phyloP scores from a whole-genome alignment of 805 yeast species.

The Cyberlindnera euphorbiiphila region DNA sequence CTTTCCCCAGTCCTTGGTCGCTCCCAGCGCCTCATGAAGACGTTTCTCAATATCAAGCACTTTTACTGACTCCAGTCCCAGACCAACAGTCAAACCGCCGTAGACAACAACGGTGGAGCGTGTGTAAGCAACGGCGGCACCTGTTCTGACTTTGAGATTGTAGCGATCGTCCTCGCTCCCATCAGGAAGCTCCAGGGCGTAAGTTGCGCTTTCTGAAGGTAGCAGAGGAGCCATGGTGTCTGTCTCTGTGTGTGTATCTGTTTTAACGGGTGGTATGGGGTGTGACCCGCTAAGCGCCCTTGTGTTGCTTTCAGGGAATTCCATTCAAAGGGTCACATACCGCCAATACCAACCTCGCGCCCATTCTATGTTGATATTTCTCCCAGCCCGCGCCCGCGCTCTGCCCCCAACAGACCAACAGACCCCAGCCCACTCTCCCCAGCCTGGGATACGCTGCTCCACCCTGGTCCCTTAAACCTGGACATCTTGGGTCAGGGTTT shows the following conservation, averaged over 20 bases:
- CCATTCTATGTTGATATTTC: no score
- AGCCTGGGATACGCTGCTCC: no score
- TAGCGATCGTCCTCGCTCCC: slow-evolving; percentile 45
- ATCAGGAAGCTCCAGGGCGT: slow-evolving; percentile 53
- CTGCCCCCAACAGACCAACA: no score
- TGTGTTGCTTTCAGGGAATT: no score
- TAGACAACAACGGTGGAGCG: slow-evolving; percentile 59
- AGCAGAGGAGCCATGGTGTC: slow-evolving; percentile 53
- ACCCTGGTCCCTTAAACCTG: no score
- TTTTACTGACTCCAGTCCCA: slow-evolving; percentile 26
- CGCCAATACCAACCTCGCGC: no score
- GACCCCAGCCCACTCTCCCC: no score
- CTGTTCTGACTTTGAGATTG: slow-evolving; percentile 60
- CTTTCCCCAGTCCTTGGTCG: slow-evolving; percentile 6
- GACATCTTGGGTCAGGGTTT: no score
- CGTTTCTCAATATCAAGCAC: slow-evolving; percentile 15
- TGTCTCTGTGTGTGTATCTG: not conserved
- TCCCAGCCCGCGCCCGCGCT: no score
- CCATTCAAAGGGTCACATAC: no score
- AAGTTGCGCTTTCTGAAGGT: slow-evolving; percentile 62
- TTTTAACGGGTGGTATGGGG: no score
- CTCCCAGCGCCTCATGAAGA: slow-evolving; percentile 7
- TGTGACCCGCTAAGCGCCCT: no score
- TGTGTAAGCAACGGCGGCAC: slow-evolving; percentile 55
- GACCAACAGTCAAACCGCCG: slow-evolving; percentile 66